Conservation (phyloP, 768 basidiomycete genomes). For the Phaeolepiota aurea region DNA sequence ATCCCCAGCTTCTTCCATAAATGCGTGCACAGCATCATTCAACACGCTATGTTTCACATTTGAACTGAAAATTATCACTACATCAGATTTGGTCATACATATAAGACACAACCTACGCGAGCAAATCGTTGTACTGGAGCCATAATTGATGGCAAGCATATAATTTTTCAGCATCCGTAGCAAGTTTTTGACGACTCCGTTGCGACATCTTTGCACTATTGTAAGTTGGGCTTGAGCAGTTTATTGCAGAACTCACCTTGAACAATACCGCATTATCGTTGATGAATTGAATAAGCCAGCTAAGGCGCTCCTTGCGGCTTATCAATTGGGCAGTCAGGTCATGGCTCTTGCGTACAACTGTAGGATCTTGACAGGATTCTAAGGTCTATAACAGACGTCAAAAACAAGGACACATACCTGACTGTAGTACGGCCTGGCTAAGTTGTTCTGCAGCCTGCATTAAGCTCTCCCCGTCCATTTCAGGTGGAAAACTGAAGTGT, state of each 20-base stretch:
- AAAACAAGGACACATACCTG: slow-evolving; percentile 35
- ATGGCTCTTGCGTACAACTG: slow-evolving; percentile 66
- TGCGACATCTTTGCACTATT: slow-evolving; percentile 79
- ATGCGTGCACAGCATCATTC: slow-evolving; percentile 60
- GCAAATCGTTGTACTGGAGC: slow-evolving; percentile 61
- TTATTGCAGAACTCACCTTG: slow-evolving; percentile 43
- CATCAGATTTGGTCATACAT: not conserved
- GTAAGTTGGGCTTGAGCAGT: slow-evolving; percentile 1
- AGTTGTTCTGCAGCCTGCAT: slow-evolving; percentile 77
- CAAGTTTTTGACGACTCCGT: slow-evolving; percentile 63
- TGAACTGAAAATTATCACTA: slow-evolving; percentile 7
- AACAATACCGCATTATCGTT: slow-evolving; percentile 75
- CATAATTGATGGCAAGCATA: slow-evolving; percentile 78
- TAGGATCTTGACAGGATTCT: slow-evolving; percentile 36
- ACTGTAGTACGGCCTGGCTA: slow-evolving; percentile 62
- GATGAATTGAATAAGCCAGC: slow-evolving; percentile 84
- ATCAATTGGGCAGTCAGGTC: slow-evolving; percentile 75
- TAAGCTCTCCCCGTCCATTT: slow-evolving; percentile 68
- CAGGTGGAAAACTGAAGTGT: slow-evolving; percentile 73
- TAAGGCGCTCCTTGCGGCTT: slow-evolving; percentile 65
- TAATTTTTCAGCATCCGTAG: slow-evolving; percentile 80
- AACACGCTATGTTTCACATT: slow-evolving; percentile 55
- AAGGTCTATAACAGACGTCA: slow-evolving; percentile 4
- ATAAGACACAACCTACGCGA: slow-evolving; percentile 36
- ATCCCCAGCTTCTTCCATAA: slow-evolving; percentile 54